Base-by-base conservation (phyloP, 805 yeast species). In the Teunomyces stri region DNA sequence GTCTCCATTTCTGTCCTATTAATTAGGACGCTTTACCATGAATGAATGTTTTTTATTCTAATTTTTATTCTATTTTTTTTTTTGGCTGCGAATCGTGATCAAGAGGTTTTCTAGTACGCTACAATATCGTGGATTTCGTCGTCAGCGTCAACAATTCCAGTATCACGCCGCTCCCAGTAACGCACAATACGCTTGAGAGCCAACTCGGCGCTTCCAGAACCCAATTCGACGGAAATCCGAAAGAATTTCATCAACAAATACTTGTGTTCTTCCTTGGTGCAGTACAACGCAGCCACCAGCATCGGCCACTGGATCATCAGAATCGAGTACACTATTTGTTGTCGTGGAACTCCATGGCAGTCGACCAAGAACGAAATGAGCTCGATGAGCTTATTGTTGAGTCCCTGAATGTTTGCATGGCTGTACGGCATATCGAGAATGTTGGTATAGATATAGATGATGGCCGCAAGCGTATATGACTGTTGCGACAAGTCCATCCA, bases 401-500 rank as follows among this genome's bases (percentile, higher is more conserved):
- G 43, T 5, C 66, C 51, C 20, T 55, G 72, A 39, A 52, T 72
- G 62, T 49, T 78, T 20, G 60, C 72, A 48, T 55, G 68, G 44
- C 46, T 72, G 50, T 48, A 62, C 39, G 59, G 57, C 45, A 64
- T 56, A 45, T 34, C 75, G 55, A 55, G 66, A 48, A 49, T 70
- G 48, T 41, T 67, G 34, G 64, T 80, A 42, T 57, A 66, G 30
- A 53, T 66, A 51, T 56, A 72, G 57, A 61, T 64, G 43, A 52
- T 47, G 1, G 68, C 68, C 0, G 74, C 75, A 35, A 67, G 51
- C 4, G 70, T 62, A 50, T 67, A 72, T 0, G 76, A 61, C 45
- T 77, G 81, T 39, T 81, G 83, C 5, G 79, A 65, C 3, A 78
- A 57, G 52, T 82, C 87, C 68, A 69, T 73, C 87, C 87, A 82